Evolutionary conservation across 139 green algal genomes (phyloP), one percentile per base, ranked within the genome.

Genomic region (Coccomyxa sp.): DNA sequence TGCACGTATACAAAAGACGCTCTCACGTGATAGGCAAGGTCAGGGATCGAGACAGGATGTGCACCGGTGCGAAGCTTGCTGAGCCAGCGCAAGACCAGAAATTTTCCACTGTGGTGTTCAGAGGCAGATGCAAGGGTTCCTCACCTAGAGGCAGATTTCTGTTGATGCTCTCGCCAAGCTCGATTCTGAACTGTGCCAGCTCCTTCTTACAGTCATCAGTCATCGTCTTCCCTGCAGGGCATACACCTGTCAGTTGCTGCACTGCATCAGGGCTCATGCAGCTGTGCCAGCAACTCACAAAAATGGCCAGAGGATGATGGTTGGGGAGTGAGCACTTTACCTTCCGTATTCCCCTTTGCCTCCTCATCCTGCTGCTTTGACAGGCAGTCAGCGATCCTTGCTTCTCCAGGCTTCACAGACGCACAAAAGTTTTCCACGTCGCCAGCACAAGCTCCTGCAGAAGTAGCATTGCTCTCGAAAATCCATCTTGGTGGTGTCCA

Each of bases 131-230:
- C n/a, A n/a, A n/a, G n/a, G n/a, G n/a, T n/a, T 8, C 9, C 84
- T 54, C 74, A 93, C 89, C 91, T 33, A 97, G 82, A 0, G 89
- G 84, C 6, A 95, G 78, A 74, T 97, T 92, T 36, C 84, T 82
- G 79, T 95, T 95, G 81, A 97, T 92, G 83, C 96, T 97, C 24
- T 74, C 85, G 73, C 88, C 89, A 16, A 86, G 75, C 33, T 89
- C 82, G 4, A 89, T 85, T 70, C 93, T 94, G 79, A 93, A 95
- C 8, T 83, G 73, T 36, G 79, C 84, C 39, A 96, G 80, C 79
- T 95, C 92, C 68, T 87, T 74, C 39, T 87, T 86, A 81, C 88
- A 96, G 0, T 86, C 82, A 8, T 90, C 81, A 9, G 82, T 81
- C 18, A 92, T 35, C 55, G 75, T 85, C 50, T 78, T 78, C 8